phyloP scores from a whole-genome alignment of 106 monocot species.

The Gastrodia elata region DNA sequence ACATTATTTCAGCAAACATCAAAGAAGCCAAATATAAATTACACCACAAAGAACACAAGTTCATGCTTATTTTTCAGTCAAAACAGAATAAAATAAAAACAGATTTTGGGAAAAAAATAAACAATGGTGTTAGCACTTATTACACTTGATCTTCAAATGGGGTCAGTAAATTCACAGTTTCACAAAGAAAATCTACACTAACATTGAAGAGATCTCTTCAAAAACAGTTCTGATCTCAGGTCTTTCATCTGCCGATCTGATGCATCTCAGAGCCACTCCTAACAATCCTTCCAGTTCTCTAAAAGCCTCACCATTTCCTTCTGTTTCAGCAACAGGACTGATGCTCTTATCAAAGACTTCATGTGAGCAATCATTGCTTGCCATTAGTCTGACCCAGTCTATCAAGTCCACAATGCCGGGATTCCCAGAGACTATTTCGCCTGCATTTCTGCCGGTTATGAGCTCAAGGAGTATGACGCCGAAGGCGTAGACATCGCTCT shows the following conservation, averaged over 20 bases:
- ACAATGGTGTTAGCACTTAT: not conserved
- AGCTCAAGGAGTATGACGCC: slow-evolving; percentile 78
- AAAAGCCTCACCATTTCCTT: not conserved
- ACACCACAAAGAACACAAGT: too few relatives aligned
- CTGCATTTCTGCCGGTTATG: slow-evolving; percentile 62
- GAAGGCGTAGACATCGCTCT: slow-evolving; percentile 76
- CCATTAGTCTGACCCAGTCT: slow-evolving; percentile 66
- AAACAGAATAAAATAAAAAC: not conserved
- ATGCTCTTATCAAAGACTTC: slow-evolving; percentile 64
- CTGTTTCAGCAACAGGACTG: not conserved
- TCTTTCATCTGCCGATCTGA: slow-evolving; percentile 61
- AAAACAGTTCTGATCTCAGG: slow-evolving; percentile 69
- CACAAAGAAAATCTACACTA: not conserved
- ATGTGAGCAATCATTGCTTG: slow-evolving; percentile 24
- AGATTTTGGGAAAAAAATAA: not conserved
- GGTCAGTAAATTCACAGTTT: slow-evolving; percentile 18
- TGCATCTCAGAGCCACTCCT: slow-evolving; percentile 56
- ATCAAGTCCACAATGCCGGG: slow-evolving; percentile 65
- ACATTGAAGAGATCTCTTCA: slow-evolving; percentile 45
- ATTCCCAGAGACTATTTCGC: slow-evolving; percentile 59
- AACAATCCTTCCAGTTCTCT: slow-evolving; percentile 35
- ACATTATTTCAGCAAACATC: too few relatives aligned
- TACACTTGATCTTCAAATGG: too few relatives aligned
- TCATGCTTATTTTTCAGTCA: too few relatives aligned
- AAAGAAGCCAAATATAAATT: too few relatives aligned